Evolutionary conservation across 192 early-diverging fungal genomes (phyloP).

Genomic region (Backusella parvicylindrica): DNA sequence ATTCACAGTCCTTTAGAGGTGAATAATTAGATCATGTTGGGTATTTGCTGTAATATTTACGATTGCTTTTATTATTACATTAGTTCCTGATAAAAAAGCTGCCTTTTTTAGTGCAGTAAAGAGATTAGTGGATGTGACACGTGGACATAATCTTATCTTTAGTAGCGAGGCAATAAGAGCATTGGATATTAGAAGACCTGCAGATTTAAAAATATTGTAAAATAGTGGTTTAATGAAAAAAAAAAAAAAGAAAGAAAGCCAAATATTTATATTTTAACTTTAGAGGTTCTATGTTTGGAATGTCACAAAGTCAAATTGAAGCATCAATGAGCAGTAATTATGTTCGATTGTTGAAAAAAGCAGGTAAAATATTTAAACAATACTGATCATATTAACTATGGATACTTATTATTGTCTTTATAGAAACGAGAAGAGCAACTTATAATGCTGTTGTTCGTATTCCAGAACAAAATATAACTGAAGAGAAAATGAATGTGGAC

Average conservation of each 20-base stretch:
- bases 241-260: neutral
- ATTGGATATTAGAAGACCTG: constrained; percentile 70
- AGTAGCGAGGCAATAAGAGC: constrained; percentile 64
- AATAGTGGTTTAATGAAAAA: constrained; percentile 1
- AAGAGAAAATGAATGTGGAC: neutral
- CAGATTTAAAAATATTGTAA: constrained; percentile 81
- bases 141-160: constrained; percentile 77
- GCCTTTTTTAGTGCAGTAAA: constrained; percentile 67
- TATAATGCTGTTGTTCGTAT: constrained; percentile 18
- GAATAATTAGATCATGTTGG: neutral
- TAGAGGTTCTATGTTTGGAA: constrained; percentile 24
- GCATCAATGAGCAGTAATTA: constrained; percentile 20
- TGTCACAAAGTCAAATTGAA: constrained; percentile 22
- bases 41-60: neutral
- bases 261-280: neutral
- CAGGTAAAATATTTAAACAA: constrained; percentile 18
- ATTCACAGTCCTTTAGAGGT: constrained; percentile 66
- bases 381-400: too few relatives aligned
- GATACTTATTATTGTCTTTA: neutral
- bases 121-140: constrained; percentile 61
- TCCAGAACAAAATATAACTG: neutral
- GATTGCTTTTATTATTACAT: neutral
- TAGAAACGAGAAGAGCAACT: constrained; percentile 16
- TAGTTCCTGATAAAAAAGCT: constrained; percentile 57
- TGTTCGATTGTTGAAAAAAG: constrained; percentile 23